Conservation (phyloP, 2,329 filamentous ascomycete genomes). For the Sclerotinia nivalis region DNA sequence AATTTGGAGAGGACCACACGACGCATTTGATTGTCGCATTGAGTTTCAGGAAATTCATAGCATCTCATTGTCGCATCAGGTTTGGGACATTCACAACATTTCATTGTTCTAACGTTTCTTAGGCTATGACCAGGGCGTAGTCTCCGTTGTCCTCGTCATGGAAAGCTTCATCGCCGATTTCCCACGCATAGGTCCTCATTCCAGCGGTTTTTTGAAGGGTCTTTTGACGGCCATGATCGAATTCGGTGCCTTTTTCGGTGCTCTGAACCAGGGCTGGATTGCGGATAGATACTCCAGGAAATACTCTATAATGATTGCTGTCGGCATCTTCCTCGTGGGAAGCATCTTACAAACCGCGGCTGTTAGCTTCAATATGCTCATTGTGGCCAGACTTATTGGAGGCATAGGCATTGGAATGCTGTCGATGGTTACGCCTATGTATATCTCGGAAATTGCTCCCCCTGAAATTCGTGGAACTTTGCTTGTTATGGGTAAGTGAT, state of each 20-base stretch:
- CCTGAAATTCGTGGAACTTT: conserved; percentile 40
- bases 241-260: conserved; percentile 43
- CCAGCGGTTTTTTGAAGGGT: conserved; percentile 21
- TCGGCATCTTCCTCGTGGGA: conserved; percentile 52
- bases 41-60: not conserved
- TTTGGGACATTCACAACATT: not conserved
- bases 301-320: conserved; percentile 53
- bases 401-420: conserved; percentile 52
- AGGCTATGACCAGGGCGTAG: conserved; percentile 50
- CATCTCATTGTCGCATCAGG: not conserved
- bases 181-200: conserved; percentile 33
- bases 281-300: conserved; percentile 54
- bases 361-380: conserved; percentile 52
- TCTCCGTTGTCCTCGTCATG: conserved; percentile 49
- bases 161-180: conserved; percentile 45
- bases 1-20: not conserved
- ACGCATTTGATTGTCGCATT: not conserved
- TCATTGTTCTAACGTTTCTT: conserved; percentile 31
- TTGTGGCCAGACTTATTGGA: conserved; percentile 49
- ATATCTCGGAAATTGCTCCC: conserved; percentile 53
- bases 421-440: conserved; percentile 48
- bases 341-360: conserved; percentile 53
- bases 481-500: conserved; percentile 24
- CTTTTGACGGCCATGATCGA: conserved; percentile 42
- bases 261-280: conserved; percentile 34